Base-by-base conservation (phyloP, 208 protist genomes). In the Willaertia magna region DNA sequence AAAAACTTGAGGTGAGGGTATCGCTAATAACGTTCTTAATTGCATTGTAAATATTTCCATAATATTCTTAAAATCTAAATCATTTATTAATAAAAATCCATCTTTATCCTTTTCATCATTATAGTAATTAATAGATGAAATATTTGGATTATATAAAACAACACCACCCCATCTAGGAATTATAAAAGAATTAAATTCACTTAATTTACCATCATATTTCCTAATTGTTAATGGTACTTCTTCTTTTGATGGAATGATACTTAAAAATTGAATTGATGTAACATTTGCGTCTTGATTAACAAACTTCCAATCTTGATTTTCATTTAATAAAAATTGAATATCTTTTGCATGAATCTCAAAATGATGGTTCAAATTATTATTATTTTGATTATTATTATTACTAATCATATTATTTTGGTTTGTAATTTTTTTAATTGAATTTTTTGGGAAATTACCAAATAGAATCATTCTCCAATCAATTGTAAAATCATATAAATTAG, bases 101-200 rank as follows among this genome's bases (percentile, higher is more conserved):
- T 6, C 26, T 20, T 6, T 11, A 39, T 74, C 26, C 30, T 74
- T 74, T 39, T 55, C 46, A 18, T 39, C 6, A 6, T 34, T 39
- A 6, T 20, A 2, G 12, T 30, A 22, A n/a, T 6, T 30, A 30
- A 48, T 30, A 4, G 22, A 4, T 43, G 30, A 18, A 16, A 7
- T 44, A 4, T 75, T 6, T 30, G 74, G 30, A 22, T 83, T 83
- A 9, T 22, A 83, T 9, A 83, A 14, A 16, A 43, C 7, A 26
- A 51, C 78, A n/a, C 46, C 78, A 59, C 78, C 78, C 78, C 78
- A 83, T 83, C 78, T 52, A 22, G 78, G 78, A 43, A 83, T 26
- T 26, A 83, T 55, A 22, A 43, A 83, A 16, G 78, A 30, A 83
- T 83, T 55, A 26, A 34, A 26, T 43, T 83, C n/a, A 39, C 20